phyloP scores from a whole-genome alignment of 192 early-diverging fungal species.

The Podila minutissima region DNA sequence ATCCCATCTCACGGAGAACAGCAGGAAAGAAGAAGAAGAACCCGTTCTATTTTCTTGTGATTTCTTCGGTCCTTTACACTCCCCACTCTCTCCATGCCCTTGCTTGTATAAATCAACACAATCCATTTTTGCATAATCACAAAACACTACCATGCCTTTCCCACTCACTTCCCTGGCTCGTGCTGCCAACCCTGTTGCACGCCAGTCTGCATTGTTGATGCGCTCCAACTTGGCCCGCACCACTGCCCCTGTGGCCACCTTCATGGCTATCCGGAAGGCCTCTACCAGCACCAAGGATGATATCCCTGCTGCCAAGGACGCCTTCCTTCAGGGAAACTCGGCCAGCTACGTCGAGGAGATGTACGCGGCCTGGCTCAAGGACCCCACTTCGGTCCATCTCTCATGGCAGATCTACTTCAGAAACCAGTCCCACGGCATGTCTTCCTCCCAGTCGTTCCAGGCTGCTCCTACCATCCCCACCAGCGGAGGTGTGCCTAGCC shows the following conservation, averaged over 20 bases:
- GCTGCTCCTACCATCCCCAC: slow-evolving; percentile 85
- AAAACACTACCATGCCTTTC: slow-evolving; percentile 29
- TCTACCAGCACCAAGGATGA: slow-evolving; percentile 32
- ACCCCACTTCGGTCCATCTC: slow-evolving; percentile 91
- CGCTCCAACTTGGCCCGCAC: slow-evolving; percentile 32
- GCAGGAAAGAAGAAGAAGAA: not conserved
- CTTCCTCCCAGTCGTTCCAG: slow-evolving; percentile 77
- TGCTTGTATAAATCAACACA: not conserved
- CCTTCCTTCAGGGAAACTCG: slow-evolving; percentile 88
- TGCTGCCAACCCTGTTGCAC: slow-evolving; percentile 7
- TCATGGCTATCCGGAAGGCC: slow-evolving; percentile 34
- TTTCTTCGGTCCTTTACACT: not conserved
- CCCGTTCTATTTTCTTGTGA: not conserved
- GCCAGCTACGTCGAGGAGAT: slow-evolving; percentile 94
- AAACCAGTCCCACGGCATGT: slow-evolving; percentile 73
- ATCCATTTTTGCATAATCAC: not conserved
- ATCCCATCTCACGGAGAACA: not conserved
- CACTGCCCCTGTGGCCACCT: slow-evolving; percentile 24
- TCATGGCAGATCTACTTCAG: slow-evolving; percentile 98
- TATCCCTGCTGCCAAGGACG: slow-evolving; percentile 71
- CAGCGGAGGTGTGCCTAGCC: slow-evolving; percentile 66
- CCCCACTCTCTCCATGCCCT: not conserved
- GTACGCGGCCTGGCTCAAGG: slow-evolving; percentile 92
- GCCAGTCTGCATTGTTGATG: slow-evolving; percentile 24
- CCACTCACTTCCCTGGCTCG: slow-evolving; percentile 32